A percentile compares a stretch with the other conserved stretches of the same genome.
Conservation (phyloP, 768 basidiomycete species). For the Gymnopilus junonius region DNA sequence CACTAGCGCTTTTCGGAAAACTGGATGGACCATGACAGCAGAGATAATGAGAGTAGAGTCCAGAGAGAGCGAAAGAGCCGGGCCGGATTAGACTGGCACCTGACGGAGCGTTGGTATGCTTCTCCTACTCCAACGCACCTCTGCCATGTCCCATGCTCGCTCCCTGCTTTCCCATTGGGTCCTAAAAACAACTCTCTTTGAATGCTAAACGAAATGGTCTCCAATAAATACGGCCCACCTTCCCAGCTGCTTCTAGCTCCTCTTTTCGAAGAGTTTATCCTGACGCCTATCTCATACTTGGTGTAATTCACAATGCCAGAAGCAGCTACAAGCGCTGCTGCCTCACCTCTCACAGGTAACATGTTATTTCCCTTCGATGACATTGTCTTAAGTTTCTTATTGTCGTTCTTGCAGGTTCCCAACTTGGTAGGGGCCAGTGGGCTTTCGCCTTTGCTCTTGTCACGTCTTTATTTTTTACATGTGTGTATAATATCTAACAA, state of each 20-base stretch:
- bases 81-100: slow-evolving; percentile 17
- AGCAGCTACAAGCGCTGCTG: neutral
- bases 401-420: slow-evolving; percentile 34
- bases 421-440: slow-evolving; percentile 51
- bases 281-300: neutral
- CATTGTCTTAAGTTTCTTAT: neutral
- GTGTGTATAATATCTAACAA: slow-evolving; percentile 35
- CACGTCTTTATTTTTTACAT: slow-evolving; percentile 78
- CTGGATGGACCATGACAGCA: slow-evolving; percentile 20
- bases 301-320: neutral
- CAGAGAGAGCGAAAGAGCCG: slow-evolving; percentile 8
- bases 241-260: neutral
- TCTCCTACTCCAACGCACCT: neutral
- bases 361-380: neutral
- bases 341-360: slow-evolving; percentile 21
- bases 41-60: neutral
- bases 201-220: neutral
- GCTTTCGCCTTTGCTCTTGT: slow-evolving; percentile 68
- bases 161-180: slow-evolving; percentile 7
- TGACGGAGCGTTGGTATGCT: neutral
- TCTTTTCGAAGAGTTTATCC: neutral
- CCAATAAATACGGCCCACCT: neutral
- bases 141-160: neutral
- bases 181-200: slow-evolving; percentile 8
- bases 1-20: slow-evolving; percentile 22